phyloP scores from a whole-genome alignment of 129 eudicot genomes.

The Logfia minima region DNA sequence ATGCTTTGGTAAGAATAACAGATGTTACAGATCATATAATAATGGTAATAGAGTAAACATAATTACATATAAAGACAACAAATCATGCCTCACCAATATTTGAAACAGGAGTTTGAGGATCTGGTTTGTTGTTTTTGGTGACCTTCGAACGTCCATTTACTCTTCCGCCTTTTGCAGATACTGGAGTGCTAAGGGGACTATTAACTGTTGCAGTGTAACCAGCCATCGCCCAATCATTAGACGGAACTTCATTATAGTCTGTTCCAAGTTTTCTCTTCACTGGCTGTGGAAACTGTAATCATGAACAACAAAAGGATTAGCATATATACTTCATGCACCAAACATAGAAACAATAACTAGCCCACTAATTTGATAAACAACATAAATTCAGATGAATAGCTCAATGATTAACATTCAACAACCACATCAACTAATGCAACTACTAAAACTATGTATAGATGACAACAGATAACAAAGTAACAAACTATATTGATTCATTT shows the following conservation, averaged over 20 bases:
- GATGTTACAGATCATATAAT: background rate
- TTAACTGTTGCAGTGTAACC: conserved; percentile 44
- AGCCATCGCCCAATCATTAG: conserved; percentile 56
- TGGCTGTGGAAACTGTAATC: conserved; percentile 45
- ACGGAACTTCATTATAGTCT: conserved; percentile 46
- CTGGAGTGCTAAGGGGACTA: conserved; percentile 79
- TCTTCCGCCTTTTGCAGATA: conserved; percentile 71
- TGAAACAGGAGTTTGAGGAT: conserved; percentile 73
- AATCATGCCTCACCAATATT: conserved; percentile 62
- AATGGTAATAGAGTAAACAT: conserved; percentile 12
- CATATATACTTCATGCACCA: conserved; percentile 14
- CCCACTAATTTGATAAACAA: background rate
- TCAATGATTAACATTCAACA: background rate
- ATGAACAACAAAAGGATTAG: conserved; percentile 3
- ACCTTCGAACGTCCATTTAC: conserved; percentile 53
- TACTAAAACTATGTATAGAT: too few relatives aligned
- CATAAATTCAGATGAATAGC: background rate
- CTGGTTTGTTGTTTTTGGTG: conserved; percentile 57
- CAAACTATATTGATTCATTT: background rate
- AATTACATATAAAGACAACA: background rate
- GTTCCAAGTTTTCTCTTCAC: conserved; percentile 68
- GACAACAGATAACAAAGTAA: background rate
- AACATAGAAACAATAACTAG: background rate
- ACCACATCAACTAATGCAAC: background rate
- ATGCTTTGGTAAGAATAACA: background rate